Evolutionary conservation across 2,329 filamentous ascomycete genomes (phyloP).

Genomic region (Trichoderma harzianum): DNA sequence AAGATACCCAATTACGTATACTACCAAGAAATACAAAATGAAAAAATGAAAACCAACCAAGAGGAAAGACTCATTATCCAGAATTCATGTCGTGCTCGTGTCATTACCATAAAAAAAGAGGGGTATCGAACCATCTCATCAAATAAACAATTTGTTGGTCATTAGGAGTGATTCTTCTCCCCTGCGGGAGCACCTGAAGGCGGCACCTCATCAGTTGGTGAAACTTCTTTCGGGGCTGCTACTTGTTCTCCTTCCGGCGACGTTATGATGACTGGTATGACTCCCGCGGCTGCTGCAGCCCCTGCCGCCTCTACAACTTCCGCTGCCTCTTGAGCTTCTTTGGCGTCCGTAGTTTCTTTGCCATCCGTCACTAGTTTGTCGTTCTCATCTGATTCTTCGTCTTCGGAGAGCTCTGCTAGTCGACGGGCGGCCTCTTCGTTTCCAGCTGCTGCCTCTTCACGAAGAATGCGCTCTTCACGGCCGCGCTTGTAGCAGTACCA

Average conservation of each 20-base stretch:
- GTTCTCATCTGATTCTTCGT: constrained; percentile 23
- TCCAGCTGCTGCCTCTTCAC: constrained; percentile 41
- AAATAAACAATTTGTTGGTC: background rate
- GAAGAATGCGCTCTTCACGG: constrained; percentile 74
- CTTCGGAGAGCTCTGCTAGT: constrained; percentile 50
- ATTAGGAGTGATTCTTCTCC: background rate
- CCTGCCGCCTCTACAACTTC: background rate
- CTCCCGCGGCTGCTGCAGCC: background rate
- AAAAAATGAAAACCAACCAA: background rate
- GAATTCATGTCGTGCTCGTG: background rate
- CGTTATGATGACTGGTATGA: background rate
- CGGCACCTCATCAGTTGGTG: background rate
- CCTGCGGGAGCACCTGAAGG: background rate
- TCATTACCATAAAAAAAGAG: background rate
- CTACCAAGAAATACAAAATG: background rate
- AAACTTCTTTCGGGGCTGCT: background rate
- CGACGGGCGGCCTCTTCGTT: constrained; percentile 31
- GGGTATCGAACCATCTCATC: background rate
- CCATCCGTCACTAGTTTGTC: background rate
- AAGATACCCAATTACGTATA: constrained; percentile 13
- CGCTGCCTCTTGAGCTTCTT: background rate
- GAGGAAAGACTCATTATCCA: background rate
- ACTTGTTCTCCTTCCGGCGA: background rate
- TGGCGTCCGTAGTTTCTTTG: background rate
- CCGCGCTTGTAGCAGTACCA: constrained; percentile 99